A percentile compares a stretch with the other conserved stretches of the same genome.
Conservation (phyloP, 2,329 filamentous ascomycete genomes). For the Lachnellula willkommii region DNA sequence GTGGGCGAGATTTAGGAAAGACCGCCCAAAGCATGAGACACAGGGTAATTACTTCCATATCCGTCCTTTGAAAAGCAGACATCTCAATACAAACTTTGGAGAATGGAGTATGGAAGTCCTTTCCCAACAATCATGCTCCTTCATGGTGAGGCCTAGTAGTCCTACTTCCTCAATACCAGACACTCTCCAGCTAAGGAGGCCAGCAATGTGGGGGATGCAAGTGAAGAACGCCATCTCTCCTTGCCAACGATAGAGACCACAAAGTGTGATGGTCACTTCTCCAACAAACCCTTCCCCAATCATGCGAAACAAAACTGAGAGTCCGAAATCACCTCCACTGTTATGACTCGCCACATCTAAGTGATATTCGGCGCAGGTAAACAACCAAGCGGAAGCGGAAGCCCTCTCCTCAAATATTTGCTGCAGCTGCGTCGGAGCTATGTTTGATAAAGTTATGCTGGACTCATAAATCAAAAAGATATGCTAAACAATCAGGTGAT, state of each 20-base stretch:
- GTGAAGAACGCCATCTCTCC: background rate
- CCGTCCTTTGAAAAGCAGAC: background rate
- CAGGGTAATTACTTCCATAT: constrained; percentile 41
- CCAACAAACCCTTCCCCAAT: background rate
- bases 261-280: constrained; percentile 1
- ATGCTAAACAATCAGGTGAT: constrained; percentile 17
- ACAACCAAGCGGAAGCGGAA: background rate
- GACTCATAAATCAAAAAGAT: background rate
- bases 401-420: constrained; percentile 2
- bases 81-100: background rate
- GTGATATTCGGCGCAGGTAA: constrained; percentile 1
- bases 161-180: background rate
- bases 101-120: background rate
- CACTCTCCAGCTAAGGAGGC: too few relatives aligned
- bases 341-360: background rate
- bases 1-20: constrained; percentile 93
- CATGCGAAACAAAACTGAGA: background rate
- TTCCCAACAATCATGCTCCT: background rate
- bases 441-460: constrained; percentile 1
- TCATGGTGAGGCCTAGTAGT: background rate
- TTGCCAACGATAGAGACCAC: background rate
- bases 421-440: background rate
- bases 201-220: too few relatives aligned
- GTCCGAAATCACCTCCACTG: background rate
- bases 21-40: constrained; percentile 50